Evolutionary conservation across 1,284 basidiomycete species (phyloP).

Genomic region (Puccinia horiana): DNA sequence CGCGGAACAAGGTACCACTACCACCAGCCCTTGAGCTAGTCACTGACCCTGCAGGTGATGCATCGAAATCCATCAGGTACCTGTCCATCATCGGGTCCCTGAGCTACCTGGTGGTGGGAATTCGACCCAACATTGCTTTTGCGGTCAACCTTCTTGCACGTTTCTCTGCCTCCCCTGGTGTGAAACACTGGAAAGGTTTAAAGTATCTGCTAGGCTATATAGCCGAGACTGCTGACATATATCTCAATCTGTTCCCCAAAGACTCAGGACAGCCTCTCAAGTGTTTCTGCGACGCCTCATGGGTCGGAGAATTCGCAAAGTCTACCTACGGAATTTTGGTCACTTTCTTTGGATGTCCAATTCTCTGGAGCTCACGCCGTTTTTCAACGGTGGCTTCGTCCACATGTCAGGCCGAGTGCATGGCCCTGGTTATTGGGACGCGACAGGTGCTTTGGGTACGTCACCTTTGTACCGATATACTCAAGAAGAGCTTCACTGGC

Average conservation of each 20-base stretch:
- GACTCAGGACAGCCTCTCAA: background rate
- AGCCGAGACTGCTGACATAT: background rate
- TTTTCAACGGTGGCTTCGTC: slow-evolving; percentile 5
- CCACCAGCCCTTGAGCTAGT: background rate
- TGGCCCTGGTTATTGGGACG: slow-evolving; percentile 22
- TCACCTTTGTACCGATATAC: too few species aligned
- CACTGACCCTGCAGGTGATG: background rate
- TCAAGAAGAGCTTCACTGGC: background rate
- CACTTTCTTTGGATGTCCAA: background rate
- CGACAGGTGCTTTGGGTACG: too few species aligned
- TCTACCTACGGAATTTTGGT: slow-evolving; percentile 17
- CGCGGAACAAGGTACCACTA: background rate
- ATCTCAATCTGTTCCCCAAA: too few species aligned
- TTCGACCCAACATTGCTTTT: background rate
- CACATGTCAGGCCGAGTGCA: slow-evolving; percentile 29
- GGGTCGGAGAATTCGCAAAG: slow-evolving; percentile 7
- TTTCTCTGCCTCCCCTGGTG: background rate
- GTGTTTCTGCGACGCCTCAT: slow-evolving; percentile 6
- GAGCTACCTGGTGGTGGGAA: too few species aligned
- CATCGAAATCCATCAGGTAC: background rate
- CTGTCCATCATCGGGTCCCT: too few species aligned
- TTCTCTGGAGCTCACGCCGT: background rate
- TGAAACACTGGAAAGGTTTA: background rate
- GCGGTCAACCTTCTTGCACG: background rate
- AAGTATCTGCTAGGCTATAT: background rate